phyloP scores from a whole-genome alignment of 2,329 filamentous ascomycete species.

The Ploettnerulaceae sp. region DNA sequence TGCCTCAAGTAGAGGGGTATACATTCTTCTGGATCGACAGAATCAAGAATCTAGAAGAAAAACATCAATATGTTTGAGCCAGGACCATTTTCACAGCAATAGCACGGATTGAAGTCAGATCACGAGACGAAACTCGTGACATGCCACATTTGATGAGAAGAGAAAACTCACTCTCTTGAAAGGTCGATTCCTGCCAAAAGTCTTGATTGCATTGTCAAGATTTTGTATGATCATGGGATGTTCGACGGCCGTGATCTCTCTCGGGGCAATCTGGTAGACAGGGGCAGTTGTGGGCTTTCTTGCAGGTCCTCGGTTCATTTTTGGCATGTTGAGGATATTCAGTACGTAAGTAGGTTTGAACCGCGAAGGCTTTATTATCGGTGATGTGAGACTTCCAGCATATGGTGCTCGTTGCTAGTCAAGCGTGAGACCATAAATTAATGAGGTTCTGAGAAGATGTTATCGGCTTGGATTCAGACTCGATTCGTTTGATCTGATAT shows the following conservation, averaged over 20 bases:
- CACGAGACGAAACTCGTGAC: slow-evolving; percentile 17
- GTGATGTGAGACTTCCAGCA: too few relatives aligned
- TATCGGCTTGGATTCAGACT: too few relatives aligned
- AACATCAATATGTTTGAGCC: not conserved
- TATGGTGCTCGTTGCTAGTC: too few relatives aligned
- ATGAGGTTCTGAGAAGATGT: too few relatives aligned
- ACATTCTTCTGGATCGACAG: slow-evolving; percentile 42
- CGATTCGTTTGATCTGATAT: too few relatives aligned
- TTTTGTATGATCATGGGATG: slow-evolving; percentile 63
- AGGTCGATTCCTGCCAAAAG: slow-evolving; percentile 43
- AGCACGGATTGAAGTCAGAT: not conserved
- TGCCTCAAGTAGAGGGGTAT: slow-evolving; percentile 72
- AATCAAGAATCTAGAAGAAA: slow-evolving; percentile 42
- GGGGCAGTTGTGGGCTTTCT: slow-evolving; percentile 31
- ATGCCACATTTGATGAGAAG: not conserved
- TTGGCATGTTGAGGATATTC: not conserved
- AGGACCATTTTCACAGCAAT: not conserved
- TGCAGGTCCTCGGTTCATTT: slow-evolving; percentile 3
- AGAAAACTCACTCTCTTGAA: slow-evolving; percentile 30
- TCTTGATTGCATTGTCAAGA: slow-evolving; percentile 57
- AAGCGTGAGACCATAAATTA: too few relatives aligned
- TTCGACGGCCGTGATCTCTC: slow-evolving; percentile 56
- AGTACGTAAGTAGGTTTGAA: too few relatives aligned
- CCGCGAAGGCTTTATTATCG: too few relatives aligned
- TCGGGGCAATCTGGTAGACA: slow-evolving; percentile 46